Percentiles rank a stretch among this genome's conserved stretches.
Conservation (phyloP, 2,329 filamentous ascomycete genomes). For the Pyricularia pennisetigena region DNA sequence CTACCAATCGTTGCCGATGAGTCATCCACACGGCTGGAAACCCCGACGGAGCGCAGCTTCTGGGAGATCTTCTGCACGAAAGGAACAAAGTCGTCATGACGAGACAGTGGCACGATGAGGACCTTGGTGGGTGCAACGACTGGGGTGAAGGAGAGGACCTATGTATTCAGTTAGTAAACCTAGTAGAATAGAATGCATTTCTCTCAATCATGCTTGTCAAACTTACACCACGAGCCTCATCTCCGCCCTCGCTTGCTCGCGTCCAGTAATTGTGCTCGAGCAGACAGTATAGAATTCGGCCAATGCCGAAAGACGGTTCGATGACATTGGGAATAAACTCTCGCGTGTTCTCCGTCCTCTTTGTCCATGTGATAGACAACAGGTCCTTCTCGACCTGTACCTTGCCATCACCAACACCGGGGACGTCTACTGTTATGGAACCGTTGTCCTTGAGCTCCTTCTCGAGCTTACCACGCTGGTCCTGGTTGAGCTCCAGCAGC, state of each 20-base stretch:
- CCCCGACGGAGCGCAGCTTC: constrained; percentile 63
- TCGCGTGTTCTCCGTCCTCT: constrained; percentile 69
- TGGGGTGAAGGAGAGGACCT: constrained; percentile 45
- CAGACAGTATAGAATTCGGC: constrained; percentile 83
- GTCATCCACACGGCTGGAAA: constrained; percentile 83
- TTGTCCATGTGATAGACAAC: constrained; percentile 75
- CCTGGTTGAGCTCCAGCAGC: constrained; percentile 66
- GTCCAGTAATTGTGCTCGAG: constrained; percentile 97
- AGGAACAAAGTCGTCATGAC: constrained; percentile 72
- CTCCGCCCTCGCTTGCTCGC: constrained; percentile 56
- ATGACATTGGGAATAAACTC: constrained; percentile 95
- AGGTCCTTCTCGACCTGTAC: constrained; percentile 73
- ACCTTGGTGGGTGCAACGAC: constrained; percentile 90
- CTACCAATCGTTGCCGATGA: constrained; percentile 90
- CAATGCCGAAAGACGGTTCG: constrained; percentile 96
- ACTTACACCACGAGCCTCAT: constrained; percentile 81
- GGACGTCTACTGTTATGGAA: constrained; percentile 68
- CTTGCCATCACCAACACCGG: constrained; percentile 56
- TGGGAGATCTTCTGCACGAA: constrained; percentile 62
- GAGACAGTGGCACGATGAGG: constrained; percentile 79
- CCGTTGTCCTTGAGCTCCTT: constrained; percentile 63
- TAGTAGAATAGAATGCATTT: background rate
- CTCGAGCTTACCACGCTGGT: constrained; percentile 69
- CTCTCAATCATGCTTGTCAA: constrained; percentile 3
- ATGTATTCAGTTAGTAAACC: background rate